These are phyloP conservation scores for Eucommia ulmoides DNA, from an alignment of 257 asterid species.

Conservation along the genomic window DNA sequence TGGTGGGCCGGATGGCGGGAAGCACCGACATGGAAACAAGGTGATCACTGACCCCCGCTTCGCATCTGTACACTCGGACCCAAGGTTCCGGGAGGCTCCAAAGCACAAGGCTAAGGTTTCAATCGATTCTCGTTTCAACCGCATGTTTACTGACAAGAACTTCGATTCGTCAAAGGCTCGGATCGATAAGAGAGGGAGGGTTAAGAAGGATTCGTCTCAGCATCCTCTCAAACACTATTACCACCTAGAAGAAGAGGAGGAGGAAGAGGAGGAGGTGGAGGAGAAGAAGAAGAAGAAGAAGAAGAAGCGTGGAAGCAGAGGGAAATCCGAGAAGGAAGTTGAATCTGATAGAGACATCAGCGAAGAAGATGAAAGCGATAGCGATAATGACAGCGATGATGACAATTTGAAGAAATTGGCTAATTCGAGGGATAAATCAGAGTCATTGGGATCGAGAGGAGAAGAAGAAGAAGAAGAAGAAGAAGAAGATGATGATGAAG, in stretches of 20 bases:
- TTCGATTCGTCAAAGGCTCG: conserved; percentile 49
- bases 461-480: conserved; percentile 17
- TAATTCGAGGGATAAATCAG: too few species aligned
- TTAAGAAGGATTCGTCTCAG: conserved; percentile 19
- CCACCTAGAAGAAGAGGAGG: conserved; percentile 28
- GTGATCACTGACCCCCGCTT: conserved; percentile 62
- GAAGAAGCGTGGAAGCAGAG: too few species aligned
- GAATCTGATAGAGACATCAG: too few species aligned
- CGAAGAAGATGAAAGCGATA: too few species aligned
- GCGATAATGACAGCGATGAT: too few species aligned
- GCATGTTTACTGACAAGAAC: conserved; percentile 38
- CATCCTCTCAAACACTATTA: conserved; percentile 43
- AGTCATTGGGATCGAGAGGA: too few species aligned
- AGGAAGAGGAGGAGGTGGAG: conserved; percentile 6
- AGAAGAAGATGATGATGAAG: conserved; percentile 14
- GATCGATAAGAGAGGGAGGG: conserved; percentile 76
- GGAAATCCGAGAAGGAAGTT: too few species aligned
- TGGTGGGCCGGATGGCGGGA: conserved; percentile 7
- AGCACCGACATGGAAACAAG: conserved; percentile 10
- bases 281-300: conserved; percentile 7
- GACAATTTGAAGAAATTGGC: too few species aligned
- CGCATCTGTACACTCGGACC: conserved; percentile 62
- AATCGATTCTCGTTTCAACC: conserved; percentile 64
- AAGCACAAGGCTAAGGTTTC: conserved; percentile 51
- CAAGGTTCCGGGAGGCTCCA: conserved; percentile 76